phyloP scores from a whole-genome alignment of 2,329 filamentous ascomycete species.

The Neurospora sp. region DNA sequence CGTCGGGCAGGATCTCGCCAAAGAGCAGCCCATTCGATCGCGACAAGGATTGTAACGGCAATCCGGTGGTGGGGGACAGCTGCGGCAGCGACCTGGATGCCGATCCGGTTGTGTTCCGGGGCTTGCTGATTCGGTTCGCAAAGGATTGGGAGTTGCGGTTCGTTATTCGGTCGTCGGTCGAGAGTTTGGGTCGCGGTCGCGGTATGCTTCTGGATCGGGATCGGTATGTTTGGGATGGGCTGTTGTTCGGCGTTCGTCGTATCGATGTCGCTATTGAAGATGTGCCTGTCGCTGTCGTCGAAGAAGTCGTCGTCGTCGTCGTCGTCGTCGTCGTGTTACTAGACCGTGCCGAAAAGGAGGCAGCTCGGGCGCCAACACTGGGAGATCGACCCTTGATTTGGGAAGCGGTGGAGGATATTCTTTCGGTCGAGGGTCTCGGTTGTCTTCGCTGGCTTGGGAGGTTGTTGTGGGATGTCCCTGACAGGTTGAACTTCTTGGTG shows the following conservation, averaged over 20 bases:
- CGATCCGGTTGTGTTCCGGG: conserved; percentile 29
- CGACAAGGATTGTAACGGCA: conserved; percentile 19
- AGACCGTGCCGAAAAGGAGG: background rate
- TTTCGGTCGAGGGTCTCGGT: background rate
- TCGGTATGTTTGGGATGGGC: background rate
- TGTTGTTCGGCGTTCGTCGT: background rate
- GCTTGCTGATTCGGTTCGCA: conserved; percentile 47
- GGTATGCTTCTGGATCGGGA: background rate
- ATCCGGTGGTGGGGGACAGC: conserved; percentile 26
- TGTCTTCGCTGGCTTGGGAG: background rate
- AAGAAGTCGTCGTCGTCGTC: background rate
- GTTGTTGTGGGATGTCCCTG: conserved; percentile 6
- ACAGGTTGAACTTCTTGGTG: conserved; percentile 68
- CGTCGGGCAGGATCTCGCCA: conserved; percentile 60
- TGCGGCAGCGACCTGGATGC: conserved; percentile 35
- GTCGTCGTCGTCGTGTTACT: background rate
- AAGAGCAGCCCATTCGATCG: conserved; percentile 52
- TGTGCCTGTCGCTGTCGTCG: background rate
- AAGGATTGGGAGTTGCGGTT: conserved; percentile 44
- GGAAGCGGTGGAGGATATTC: background rate
- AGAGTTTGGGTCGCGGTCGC: background rate
- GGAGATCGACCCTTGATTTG: background rate
- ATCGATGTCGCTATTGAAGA: background rate
- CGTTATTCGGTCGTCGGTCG: background rate
- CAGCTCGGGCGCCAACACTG: background rate